A percentile compares a stretch with the other conserved stretches of the same genome.
Conservation (phyloP, 116 monocot genomes). For the Papilionanthe hybrid region DNA sequence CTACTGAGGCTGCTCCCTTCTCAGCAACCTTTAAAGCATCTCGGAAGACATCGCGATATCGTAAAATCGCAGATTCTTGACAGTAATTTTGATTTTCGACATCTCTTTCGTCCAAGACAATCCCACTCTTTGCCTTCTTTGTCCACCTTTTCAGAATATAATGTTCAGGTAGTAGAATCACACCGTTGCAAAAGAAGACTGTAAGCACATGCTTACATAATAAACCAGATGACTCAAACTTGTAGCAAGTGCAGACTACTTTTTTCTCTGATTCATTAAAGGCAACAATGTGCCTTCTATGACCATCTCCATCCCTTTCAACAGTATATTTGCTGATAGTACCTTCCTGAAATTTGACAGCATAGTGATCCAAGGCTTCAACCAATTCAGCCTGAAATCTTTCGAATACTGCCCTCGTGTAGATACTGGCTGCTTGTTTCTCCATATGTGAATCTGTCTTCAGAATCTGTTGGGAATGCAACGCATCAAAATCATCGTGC, state of each 20-base stretch:
- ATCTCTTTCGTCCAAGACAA: slow-evolving; percentile 16
- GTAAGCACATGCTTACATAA: slow-evolving; percentile 43
- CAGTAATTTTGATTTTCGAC: slow-evolving; percentile 13
- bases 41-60: slow-evolving; percentile 35
- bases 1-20: slow-evolving; percentile 38
- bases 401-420: slow-evolving; percentile 38
- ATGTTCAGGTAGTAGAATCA: slow-evolving; percentile 36
- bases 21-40: slow-evolving; percentile 45
- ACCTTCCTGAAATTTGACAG: slow-evolving; percentile 47
- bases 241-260: slow-evolving; percentile 40
- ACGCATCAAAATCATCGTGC: slow-evolving; percentile 22
- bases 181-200: slow-evolving; percentile 31
- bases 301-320: slow-evolving; percentile 33
- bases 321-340: slow-evolving; percentile 37
- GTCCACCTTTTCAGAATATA: slow-evolving; percentile 51
- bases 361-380: slow-evolving; percentile 39
- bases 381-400: slow-evolving; percentile 41
- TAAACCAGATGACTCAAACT: slow-evolving; percentile 34
- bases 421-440: slow-evolving; percentile 41
- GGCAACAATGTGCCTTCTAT: slow-evolving; percentile 25
- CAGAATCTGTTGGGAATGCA: slow-evolving; percentile 18
- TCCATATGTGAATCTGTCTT: slow-evolving; percentile 45
- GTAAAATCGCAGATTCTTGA: slow-evolving; percentile 16
- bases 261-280: slow-evolving; percentile 36
- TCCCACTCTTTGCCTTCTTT: slow-evolving; percentile 37